These are phyloP conservation scores for Rauvolfia tetraphylla DNA, from an alignment of 257 asterid species.

Conservation along the genomic window DNA sequence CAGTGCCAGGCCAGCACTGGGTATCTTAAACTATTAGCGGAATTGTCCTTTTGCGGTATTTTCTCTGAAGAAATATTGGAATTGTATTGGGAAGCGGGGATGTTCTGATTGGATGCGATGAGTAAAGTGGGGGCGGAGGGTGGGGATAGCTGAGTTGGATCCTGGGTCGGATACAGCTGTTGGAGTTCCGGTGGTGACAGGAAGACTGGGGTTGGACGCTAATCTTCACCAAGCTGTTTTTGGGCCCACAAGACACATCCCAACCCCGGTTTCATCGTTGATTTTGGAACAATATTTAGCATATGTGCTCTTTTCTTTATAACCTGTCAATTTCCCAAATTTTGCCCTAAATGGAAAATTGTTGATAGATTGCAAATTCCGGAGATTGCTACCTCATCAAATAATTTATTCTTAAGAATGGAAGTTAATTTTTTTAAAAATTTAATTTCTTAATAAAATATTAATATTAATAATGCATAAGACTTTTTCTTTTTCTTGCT, in stretches of 20 bases:
- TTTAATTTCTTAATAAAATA: too few relatives aligned
- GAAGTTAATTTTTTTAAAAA: background rate
- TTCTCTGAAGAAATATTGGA: slow-evolving; percentile 19
- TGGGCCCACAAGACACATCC: slow-evolving; percentile 9
- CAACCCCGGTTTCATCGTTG: too few relatives aligned
- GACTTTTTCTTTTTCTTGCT: too few relatives aligned
- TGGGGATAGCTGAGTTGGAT: background rate
- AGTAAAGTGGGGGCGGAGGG: background rate
- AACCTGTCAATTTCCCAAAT: background rate
- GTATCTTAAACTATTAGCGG: background rate
- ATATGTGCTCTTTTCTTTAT: background rate
- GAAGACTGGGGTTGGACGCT: slow-evolving; percentile 34
- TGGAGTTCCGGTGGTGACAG: slow-evolving; percentile 7
- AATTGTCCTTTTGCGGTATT: slow-evolving; percentile 24
- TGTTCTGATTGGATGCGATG: slow-evolving; percentile 22
- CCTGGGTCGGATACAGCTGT: slow-evolving; percentile 22
- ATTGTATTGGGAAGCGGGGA: slow-evolving; percentile 14
- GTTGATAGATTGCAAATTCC: background rate
- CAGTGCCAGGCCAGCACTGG: slow-evolving; percentile 39
- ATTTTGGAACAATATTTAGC: background rate
- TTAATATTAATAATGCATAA: too few relatives aligned
- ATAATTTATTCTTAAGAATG: background rate
- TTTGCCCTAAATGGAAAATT: background rate
- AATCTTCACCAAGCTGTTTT: slow-evolving; percentile 26
- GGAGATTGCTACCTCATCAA: background rate